Conservation (phyloP, 2,329 filamentous ascomycete genomes). For the Fusarium keratoplasticum region DNA sequence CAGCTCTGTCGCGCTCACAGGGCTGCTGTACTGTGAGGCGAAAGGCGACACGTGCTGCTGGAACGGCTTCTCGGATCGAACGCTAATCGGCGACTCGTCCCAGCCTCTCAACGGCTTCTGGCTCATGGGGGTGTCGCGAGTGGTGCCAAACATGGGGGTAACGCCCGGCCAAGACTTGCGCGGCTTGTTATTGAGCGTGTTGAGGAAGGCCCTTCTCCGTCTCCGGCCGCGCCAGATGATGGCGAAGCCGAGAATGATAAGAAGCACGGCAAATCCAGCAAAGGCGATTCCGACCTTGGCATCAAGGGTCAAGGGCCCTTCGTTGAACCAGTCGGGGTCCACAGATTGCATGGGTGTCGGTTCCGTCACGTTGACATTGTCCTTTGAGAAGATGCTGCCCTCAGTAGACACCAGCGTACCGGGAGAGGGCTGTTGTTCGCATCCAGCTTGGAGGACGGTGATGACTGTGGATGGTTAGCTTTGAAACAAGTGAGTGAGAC, state of each 20-base stretch:
- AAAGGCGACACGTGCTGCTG: slow-evolving; percentile 70
- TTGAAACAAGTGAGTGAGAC: not conserved
- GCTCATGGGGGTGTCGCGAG: slow-evolving; percentile 61
- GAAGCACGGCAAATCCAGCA: slow-evolving; percentile 60
- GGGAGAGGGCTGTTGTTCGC: slow-evolving; percentile 61
- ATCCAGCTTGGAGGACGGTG: slow-evolving; percentile 66
- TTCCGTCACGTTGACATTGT: slow-evolving; percentile 61
- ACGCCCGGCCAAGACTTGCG: slow-evolving; percentile 56
- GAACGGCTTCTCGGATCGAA: slow-evolving; percentile 53
- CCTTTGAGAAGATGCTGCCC: slow-evolving; percentile 64
- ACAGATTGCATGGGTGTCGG: slow-evolving; percentile 57
- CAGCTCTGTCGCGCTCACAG: slow-evolving; percentile 59
- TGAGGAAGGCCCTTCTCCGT: slow-evolving; percentile 64
- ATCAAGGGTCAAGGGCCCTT: slow-evolving; percentile 62
- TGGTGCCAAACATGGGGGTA: slow-evolving; percentile 24
- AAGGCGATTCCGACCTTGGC: slow-evolving; percentile 70
- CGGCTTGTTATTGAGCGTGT: slow-evolving; percentile 57
- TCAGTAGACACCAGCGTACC: slow-evolving; percentile 62
- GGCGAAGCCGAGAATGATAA: slow-evolving; percentile 61
- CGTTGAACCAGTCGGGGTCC: slow-evolving; percentile 54
- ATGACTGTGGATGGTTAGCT: slow-evolving; percentile 54
- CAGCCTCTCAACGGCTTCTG: slow-evolving; percentile 64
- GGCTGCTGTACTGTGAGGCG: slow-evolving; percentile 69
- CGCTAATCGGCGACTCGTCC: slow-evolving; percentile 65
- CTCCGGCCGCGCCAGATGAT: slow-evolving; percentile 69